Evolutionary conservation across 129 eudicot genomes (phyloP).

Genomic region (Logfia minima): DNA sequence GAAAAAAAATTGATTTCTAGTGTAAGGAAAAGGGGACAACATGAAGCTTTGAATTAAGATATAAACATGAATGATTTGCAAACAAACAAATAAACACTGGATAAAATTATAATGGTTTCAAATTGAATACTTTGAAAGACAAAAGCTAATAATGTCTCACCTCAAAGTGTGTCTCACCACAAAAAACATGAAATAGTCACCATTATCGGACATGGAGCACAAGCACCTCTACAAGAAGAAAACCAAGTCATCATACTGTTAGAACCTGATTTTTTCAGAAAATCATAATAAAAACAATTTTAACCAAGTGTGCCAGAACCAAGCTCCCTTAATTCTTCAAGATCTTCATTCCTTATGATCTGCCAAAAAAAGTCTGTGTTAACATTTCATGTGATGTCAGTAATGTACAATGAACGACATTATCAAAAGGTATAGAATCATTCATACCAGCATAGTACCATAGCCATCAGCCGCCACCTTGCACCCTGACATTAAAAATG

Average conservation of each 20-base stretch:
- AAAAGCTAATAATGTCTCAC: constrained; percentile 43
- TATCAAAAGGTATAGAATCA: not conserved
- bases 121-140: not conserved
- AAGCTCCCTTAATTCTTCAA: no score
- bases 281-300: not conserved
- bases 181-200: constrained; percentile 89
- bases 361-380: no score
- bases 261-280: not conserved
- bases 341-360: no score
- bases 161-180: constrained; percentile 91
- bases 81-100: no score
- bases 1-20: no score
- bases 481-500: constrained; percentile 96
- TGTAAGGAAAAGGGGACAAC: no score
- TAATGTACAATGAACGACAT: not conserved
- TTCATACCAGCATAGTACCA: constrained; percentile 92
- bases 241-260: constrained; percentile 7
- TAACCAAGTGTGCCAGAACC: not conserved
- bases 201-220: constrained; percentile 99
- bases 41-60: no score
- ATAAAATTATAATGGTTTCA: no score
- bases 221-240: constrained; percentile 73
- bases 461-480: constrained; percentile 99
- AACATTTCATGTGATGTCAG: not conserved
- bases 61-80: no score